Evolutionary conservation across 768 basidiomycete genomes (phyloP).

Genomic region (Pisolithus orientalis): DNA sequence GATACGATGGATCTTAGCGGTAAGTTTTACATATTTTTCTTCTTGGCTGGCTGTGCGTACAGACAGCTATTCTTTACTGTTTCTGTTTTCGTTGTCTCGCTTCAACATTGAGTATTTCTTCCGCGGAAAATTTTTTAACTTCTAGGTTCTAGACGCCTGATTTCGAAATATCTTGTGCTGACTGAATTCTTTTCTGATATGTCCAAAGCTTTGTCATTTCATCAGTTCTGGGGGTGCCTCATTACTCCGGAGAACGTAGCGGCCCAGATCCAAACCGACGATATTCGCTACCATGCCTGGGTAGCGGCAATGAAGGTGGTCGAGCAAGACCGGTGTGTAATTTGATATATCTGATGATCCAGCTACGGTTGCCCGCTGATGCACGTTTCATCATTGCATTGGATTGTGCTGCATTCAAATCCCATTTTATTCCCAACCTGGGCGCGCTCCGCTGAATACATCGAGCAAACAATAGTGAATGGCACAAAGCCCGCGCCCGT

Average conservation of each 20-base stretch:
- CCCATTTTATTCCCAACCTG: background rate
- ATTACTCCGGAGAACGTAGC: slow-evolving; percentile 30
- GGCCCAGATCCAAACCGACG: slow-evolving; percentile 16
- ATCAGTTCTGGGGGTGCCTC: slow-evolving; percentile 27
- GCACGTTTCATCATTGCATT: no score
- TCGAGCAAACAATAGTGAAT: background rate
- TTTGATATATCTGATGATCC: no score
- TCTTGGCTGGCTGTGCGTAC: background rate
- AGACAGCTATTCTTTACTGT: no score
- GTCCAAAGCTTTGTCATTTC: slow-evolving; percentile 26
- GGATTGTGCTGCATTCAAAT: no score
- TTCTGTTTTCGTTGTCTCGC: no score
- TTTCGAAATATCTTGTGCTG: background rate
- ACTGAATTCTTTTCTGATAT: background rate
- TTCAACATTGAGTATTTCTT: no score
- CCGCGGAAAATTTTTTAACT: no score
- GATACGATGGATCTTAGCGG: slow-evolving; percentile 40
- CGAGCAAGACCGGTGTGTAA: slow-evolving; percentile 17
- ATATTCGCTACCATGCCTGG: slow-evolving; percentile 30
- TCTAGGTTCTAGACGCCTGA: no score
- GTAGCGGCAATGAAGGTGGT: slow-evolving; percentile 26
- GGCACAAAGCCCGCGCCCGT: background rate
- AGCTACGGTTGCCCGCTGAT: no score
- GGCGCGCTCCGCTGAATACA: background rate
- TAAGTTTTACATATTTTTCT: slow-evolving; percentile 18